Evolutionary conservation across 371 early-diverging fungal species (phyloP).

Genomic region (Coemansia sp.): DNA sequence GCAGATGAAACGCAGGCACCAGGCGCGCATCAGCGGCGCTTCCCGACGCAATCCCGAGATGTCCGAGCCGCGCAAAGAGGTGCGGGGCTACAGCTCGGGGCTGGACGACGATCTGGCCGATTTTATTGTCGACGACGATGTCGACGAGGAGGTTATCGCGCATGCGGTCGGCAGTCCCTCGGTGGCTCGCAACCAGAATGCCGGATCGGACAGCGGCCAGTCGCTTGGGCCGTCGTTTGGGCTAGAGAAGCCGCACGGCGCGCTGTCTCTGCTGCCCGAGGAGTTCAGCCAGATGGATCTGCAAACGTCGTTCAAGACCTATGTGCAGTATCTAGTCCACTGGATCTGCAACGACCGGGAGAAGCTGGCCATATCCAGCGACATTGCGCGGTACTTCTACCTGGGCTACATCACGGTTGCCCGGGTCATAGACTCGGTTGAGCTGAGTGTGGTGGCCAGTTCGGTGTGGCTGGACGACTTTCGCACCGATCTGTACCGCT

Average conservation of each 20-base stretch:
- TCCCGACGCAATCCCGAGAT: background rate
- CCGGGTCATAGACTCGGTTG: conserved; percentile 35
- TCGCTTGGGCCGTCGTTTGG: conserved; percentile 6
- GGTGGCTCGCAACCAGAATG: background rate
- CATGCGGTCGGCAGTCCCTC: background rate
- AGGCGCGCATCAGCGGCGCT: background rate
- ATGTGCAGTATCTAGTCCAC: conserved; percentile 39
- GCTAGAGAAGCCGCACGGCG: conserved; percentile 3
- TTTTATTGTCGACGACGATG: conserved; percentile 42
- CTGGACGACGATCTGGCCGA: conserved; percentile 40
- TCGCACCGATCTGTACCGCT: conserved; percentile 18
- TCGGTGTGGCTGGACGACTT: conserved; percentile 43
- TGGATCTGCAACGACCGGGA: conserved; percentile 33
- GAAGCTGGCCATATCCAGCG: conserved; percentile 9
- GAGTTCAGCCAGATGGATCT: conserved; percentile 36
- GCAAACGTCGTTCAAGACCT: conserved; percentile 25
- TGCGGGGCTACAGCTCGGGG: conserved; percentile 20
- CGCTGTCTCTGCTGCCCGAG: conserved; percentile 28
- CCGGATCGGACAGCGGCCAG: background rate
- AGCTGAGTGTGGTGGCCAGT: conserved; percentile 44
- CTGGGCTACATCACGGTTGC: conserved; percentile 35
- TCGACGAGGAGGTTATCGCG: background rate
- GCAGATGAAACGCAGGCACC: conserved; percentile 13
- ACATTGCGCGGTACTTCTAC: conserved; percentile 31
- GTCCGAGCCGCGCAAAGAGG: background rate